phyloP scores from a whole-genome alignment of 495 filamentous ascomycete species.

The Collariella sp. region DNA sequence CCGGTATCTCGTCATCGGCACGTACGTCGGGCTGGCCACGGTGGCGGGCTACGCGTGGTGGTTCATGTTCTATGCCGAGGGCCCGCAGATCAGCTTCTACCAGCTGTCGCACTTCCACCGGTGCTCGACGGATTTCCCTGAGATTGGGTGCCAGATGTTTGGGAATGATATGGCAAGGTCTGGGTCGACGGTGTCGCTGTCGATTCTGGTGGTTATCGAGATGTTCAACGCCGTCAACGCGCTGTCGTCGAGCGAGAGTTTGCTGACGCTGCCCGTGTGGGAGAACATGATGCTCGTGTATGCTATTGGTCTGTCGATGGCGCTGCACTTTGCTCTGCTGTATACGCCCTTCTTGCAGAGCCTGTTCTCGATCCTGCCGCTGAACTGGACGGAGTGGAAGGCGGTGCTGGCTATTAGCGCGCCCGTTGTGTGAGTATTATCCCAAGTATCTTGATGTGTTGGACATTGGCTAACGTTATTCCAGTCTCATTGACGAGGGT shows the following conservation, averaged over 20 bases:
- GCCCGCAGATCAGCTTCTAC: conserved; percentile 87
- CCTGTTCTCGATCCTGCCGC: conserved; percentile 83
- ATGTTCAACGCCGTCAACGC: conserved; percentile 99
- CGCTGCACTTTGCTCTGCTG: conserved; percentile 84
- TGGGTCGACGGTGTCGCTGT: conserved; percentile 91
- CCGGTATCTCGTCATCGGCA: conserved; percentile 93
- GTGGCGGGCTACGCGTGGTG: conserved; percentile 98
- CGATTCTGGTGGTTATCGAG: conserved; percentile 90
- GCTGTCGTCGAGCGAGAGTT: conserved; percentile 86
- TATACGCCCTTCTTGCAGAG: conserved; percentile 85
- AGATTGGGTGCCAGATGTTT: conserved; percentile 95
- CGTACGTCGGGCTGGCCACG: conserved; percentile 88
- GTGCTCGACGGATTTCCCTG: conserved; percentile 77
- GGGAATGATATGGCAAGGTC: conserved; percentile 78
- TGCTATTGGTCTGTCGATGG: conserved; percentile 91
- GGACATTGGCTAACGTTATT: conserved; percentile 29
- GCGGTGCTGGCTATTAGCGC: conserved; percentile 82
- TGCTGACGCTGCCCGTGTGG: conserved; percentile 89
- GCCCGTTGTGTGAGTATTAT: conserved; percentile 77
- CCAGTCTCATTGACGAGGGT: conserved; percentile 77
- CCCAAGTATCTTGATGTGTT: background rate
- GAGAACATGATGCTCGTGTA: conserved; percentile 96
- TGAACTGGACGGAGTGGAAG: conserved; percentile 87
- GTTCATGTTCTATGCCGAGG: conserved; percentile 93
- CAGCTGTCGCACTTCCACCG: conserved; percentile 92